A percentile compares a stretch with the other conserved stretches of the same genome.
These are phyloP conservation scores for Sonneratia caseolaris DNA, from an alignment of 345 rosid genomes.

Conservation along the genomic window DNA sequence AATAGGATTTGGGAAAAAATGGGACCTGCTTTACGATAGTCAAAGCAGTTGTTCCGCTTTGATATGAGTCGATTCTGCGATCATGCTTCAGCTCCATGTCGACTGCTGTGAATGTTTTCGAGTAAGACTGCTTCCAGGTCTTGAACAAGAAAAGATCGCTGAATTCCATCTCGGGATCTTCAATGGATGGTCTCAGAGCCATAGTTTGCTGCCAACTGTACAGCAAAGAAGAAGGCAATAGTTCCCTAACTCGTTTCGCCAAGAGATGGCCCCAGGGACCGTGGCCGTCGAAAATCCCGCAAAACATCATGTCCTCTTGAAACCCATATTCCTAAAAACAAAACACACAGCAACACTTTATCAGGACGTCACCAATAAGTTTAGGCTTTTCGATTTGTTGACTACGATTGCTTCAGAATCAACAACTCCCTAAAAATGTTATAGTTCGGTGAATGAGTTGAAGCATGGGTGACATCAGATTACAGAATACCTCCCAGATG, in stretches of 20 bases:
- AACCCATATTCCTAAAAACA: slow-evolving; percentile 62
- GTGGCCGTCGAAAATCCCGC: slow-evolving; percentile 92
- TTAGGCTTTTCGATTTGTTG: neutral
- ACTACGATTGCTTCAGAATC: too few species aligned
- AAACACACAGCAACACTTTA: neutral
- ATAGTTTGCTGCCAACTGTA: slow-evolving; percentile 72
- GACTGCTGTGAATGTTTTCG: slow-evolving; percentile 56
- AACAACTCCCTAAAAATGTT: too few species aligned
- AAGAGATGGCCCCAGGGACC: slow-evolving; percentile 90
- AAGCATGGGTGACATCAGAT: too few species aligned
- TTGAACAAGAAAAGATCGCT: slow-evolving; percentile 29
- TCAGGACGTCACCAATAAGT: neutral
- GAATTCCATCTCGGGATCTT: slow-evolving; percentile 18
- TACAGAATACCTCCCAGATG: slow-evolving; percentile 65
- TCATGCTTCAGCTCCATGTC: slow-evolving; percentile 63
- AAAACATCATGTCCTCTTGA: slow-evolving; percentile 73
- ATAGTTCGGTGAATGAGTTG: too few species aligned
- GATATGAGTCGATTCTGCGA: slow-evolving; percentile 51
- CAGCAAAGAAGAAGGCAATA: slow-evolving; percentile 49
- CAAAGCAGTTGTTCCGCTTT: slow-evolving; percentile 67
- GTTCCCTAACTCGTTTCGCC: slow-evolving; percentile 47
- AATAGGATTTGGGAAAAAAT: neutral
- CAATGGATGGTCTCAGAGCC: slow-evolving; percentile 24
- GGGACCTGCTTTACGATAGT: slow-evolving; percentile 74
- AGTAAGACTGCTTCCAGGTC: slow-evolving; percentile 62